These are phyloP conservation scores for Parathielavia appendiculata DNA, from an alignment of 495 filamentous ascomycete genomes.

Conservation along the genomic window DNA sequence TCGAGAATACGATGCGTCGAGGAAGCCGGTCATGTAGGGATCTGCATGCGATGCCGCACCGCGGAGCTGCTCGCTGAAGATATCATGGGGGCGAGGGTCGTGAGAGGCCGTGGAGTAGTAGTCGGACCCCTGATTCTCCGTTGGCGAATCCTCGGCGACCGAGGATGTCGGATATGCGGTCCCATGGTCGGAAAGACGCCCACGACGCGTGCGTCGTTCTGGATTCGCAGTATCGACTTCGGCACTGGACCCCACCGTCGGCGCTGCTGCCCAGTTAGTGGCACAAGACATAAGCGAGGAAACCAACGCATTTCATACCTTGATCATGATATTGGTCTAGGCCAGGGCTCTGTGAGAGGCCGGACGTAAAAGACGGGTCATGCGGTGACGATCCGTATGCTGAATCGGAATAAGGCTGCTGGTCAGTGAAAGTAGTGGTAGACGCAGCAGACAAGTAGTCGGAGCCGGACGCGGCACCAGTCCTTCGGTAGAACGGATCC, in stretches of 20 bases:
- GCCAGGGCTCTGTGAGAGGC: not conserved
- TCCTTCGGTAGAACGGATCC: slow-evolving; percentile 4
- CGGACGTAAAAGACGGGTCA: not conserved
- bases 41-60: not conserved
- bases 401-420: not conserved
- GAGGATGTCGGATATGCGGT: not conserved
- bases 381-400: not conserved
- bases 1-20: not conserved
- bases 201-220: not conserved
- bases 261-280: not conserved
- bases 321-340: not conserved
- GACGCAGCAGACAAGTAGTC: not conserved
- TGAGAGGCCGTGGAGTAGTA: not conserved
- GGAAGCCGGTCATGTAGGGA: not conserved
- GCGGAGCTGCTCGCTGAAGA: not conserved
- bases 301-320: not conserved
- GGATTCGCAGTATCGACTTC: not conserved
- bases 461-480: not conserved
- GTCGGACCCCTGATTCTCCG: no score
- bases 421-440: not conserved
- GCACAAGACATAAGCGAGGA: not conserved
- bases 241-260: not conserved
- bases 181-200: not conserved
- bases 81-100: not conserved
- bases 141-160: not conserved